These are phyloP conservation scores for Ustilago hordei DNA, from an alignment of 1,284 basidiomycete species.

Conservation along the genomic window DNA sequence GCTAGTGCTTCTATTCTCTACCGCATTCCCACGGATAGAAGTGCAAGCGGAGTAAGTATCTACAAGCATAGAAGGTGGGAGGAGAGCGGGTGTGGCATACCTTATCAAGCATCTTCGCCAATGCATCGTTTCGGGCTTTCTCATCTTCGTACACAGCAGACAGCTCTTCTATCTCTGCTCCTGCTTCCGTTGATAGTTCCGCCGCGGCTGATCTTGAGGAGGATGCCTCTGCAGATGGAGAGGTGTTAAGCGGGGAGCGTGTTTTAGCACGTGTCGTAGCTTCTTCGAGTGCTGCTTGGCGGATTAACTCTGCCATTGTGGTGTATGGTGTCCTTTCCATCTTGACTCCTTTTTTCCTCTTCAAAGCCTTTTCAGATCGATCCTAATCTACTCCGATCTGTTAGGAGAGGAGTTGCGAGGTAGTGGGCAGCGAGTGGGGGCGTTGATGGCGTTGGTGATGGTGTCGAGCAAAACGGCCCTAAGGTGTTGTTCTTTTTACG, in stretches of 20 bases:
- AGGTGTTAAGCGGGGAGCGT: conserved; percentile 28
- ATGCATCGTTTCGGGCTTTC: conserved; percentile 35
- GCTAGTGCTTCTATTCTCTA: conserved; percentile 25
- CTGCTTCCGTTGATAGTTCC: conserved; percentile 12
- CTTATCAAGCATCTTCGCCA: conserved; percentile 27
- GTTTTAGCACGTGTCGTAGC: conserved; percentile 38
- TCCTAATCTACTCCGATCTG: background rate
- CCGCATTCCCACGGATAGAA: background rate
- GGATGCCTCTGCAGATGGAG: background rate
- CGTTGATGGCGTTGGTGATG: background rate
- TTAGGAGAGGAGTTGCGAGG: background rate
- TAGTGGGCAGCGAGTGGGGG: background rate
- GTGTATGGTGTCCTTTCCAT: conserved; percentile 31
- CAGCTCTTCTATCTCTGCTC: conserved; percentile 30
- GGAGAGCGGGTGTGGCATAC: conserved; percentile 13
- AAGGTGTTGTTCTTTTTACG: conserved; percentile 37
- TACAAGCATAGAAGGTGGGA: background rate
- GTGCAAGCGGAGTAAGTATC: background rate
- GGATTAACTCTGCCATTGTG: conserved; percentile 39
- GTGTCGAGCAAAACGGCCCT: background rate
- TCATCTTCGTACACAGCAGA: conserved; percentile 43
- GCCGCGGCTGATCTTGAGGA: conserved; percentile 1
- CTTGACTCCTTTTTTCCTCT: background rate
- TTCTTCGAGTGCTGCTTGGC: conserved; percentile 36
- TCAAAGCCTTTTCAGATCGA: background rate